Base-by-base conservation (phyloP, 2,329 filamentous ascomycete species). In the Penicillium sp. region DNA sequence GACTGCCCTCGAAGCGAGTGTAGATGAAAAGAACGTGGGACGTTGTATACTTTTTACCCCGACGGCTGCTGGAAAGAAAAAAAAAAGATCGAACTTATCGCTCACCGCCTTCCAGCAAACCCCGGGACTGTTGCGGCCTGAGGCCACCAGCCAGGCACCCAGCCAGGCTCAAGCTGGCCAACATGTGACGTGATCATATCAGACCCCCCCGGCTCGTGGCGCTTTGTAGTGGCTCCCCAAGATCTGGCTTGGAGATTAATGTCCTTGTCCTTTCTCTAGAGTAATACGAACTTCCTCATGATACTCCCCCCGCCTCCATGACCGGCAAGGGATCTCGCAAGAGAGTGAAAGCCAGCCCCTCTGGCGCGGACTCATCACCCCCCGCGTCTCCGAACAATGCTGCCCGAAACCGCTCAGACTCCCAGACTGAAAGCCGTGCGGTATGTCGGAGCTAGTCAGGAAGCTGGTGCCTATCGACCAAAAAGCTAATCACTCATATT, bases 321-420 rank as follows among this genome's bases (percentile, higher is more conserved):
- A 73, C 74, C 68, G 68, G 69, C 61, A 73, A 70, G 76, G 75
- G 75, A 71, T 74, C 77, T 70, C 73, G 76, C 66, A 79, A 79
- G 73, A 73, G 75, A 71, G 69, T 76, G 65, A 79, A 79, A 68
- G 73, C 74, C 66, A 78, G 73, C 65, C 72, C 69, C 51, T 69
- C 71, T 60, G 69, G 69, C 60, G 69, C 62, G 65, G 69, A 70
- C 62, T 70, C 69, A 51, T 66, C 68, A 55, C 69, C 62, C 63
- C 61, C 62, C 59, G 57, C 66, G 49, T 56, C 63, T 51, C 65
- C 69, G 56, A 66, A 60, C 59, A 64, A 66, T 64, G 67, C 67
- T 61, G 65, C 57, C 55, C 63, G 63, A 66, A 63, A 69, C 55
- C 63, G 65, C 55, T 70, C 68, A 52, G 64, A 62, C 51, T 66